phyloP scores from a whole-genome alignment of 2,329 filamentous ascomycete species.

The Diaporthe vaccinii region DNA sequence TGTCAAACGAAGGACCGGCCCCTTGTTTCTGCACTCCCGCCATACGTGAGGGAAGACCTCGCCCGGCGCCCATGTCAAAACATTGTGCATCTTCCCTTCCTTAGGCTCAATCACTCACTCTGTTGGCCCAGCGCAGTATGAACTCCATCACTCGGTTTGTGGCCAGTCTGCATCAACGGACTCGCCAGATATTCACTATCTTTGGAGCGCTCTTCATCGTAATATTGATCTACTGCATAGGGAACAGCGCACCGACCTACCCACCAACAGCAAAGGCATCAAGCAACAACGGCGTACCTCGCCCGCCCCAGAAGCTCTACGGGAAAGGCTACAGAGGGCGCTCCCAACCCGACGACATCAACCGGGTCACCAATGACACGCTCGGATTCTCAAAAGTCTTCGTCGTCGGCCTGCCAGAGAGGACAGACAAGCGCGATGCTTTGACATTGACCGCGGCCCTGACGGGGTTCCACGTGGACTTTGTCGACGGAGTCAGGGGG shows the following conservation, averaged over 20 bases:
- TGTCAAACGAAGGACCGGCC: not conserved
- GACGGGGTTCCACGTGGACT: conserved; percentile 59
- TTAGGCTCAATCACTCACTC: not conserved
- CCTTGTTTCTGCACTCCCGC: not conserved
- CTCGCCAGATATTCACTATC: conserved; percentile 13
- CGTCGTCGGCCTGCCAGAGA: conserved; percentile 63
- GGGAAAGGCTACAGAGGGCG: conserved; percentile 40
- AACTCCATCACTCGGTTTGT: not conserved
- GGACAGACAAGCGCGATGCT: conserved; percentile 66
- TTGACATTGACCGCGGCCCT: conserved; percentile 61
- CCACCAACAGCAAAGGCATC: not conserved
- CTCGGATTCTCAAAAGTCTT: conserved; percentile 52
- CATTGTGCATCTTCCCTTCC: not conserved
- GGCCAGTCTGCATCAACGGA: conserved; percentile 5
- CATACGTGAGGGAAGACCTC: not conserved
- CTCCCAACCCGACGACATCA: conserved; percentile 41
- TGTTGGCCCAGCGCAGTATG: not conserved
- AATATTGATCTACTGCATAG: not conserved
- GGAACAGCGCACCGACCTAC: not conserved
- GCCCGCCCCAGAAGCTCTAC: conserved; percentile 15
- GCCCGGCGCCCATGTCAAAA: too few species aligned
- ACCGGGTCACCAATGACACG: conserved; percentile 46
- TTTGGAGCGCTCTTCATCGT: conserved; percentile 5
- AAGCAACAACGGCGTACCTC: not conserved
- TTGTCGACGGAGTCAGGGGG: conserved; percentile 59